Conservation (phyloP, 305 asterid genomes). For the Solanum chacoense region DNA sequence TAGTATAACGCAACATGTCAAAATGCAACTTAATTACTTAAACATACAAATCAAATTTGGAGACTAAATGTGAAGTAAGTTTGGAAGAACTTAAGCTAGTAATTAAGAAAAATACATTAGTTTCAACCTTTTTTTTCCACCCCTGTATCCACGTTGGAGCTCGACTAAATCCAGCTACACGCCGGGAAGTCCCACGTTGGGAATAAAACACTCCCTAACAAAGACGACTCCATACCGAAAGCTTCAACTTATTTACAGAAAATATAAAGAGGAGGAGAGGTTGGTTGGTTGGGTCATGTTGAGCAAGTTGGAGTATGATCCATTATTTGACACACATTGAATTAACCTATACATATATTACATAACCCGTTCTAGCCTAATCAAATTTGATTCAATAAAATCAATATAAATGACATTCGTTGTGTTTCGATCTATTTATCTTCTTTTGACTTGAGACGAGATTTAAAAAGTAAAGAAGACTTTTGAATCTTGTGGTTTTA, state of each 20-base stretch:
- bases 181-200: fast-evolving
- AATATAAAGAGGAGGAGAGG: background rate
- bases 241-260: background rate
- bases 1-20: background rate
- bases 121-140: background rate
- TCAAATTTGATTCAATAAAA: background rate
- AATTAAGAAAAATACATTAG: background rate
- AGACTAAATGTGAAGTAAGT: background rate
- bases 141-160: background rate
- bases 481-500: background rate
- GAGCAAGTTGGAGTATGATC: background rate
- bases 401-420: background rate
- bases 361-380: background rate
- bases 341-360: background rate
- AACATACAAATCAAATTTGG: background rate
- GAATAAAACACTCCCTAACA: too few relatives aligned
- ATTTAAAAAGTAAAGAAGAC: background rate
- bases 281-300: background rate
- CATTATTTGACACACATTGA: background rate
- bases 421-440: background rate
- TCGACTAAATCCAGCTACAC: background rate
- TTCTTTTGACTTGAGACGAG: background rate
- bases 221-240: background rate
- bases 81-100: background rate
- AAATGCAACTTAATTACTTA: background rate